Conservation (phyloP, 75 land plant genomes). For the Gnetum montanum region DNA sequence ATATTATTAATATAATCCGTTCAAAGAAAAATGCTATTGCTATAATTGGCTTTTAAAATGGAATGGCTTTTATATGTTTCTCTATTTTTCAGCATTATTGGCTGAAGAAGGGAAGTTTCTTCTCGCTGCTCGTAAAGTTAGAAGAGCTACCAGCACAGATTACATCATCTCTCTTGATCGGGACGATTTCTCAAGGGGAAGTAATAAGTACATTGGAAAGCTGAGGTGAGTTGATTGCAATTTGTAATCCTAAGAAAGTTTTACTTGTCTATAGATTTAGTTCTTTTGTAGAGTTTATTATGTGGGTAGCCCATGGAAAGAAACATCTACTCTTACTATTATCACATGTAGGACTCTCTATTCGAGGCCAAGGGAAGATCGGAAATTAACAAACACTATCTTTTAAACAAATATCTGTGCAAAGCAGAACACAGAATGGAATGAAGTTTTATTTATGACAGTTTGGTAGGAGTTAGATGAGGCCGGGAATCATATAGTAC, state of each 20-base stretch:
- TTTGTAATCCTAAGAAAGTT: background rate
- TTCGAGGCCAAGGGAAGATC: background rate
- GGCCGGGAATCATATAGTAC: too few species aligned
- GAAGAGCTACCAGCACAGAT: slow-evolving; percentile 76
- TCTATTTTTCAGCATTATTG: slow-evolving; percentile 49
- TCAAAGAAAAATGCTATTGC: too few species aligned
- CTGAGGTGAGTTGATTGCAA: slow-evolving; percentile 34
- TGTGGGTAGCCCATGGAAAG: too few species aligned
- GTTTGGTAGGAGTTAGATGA: too few species aligned
- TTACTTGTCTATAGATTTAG: background rate
- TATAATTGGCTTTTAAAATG: too few species aligned
- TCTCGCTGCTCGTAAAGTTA: slow-evolving; percentile 73
- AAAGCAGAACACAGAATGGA: too few species aligned
- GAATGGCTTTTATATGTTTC: too few species aligned
- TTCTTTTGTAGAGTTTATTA: background rate
- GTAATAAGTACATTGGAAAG: slow-evolving; percentile 71
- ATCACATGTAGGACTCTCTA: too few species aligned
- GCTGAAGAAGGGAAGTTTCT: slow-evolving; percentile 85
- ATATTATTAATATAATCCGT: too few species aligned
- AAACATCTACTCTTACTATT: too few species aligned
- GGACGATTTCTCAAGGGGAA: slow-evolving; percentile 70
- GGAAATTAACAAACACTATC: background rate
- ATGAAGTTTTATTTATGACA: too few species aligned
- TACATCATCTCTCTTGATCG: slow-evolving; percentile 68
- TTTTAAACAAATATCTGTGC: background rate